These are phyloP conservation scores for Emericellopsis atlantica DNA, from an alignment of 2,329 filamentous ascomycete genomes.

Conservation along the genomic window DNA sequence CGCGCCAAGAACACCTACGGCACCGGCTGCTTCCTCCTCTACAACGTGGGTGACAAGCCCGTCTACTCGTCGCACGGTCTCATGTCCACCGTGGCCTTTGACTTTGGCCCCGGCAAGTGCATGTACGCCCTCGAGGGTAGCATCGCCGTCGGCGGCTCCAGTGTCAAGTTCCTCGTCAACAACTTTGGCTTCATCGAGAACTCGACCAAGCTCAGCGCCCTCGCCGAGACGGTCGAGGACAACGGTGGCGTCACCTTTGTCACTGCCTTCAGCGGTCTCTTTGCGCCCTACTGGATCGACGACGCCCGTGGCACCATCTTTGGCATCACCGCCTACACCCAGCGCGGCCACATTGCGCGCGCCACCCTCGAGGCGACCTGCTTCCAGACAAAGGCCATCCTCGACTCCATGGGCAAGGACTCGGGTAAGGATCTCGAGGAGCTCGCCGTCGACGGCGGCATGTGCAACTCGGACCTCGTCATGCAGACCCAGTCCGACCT, in stretches of 20 bases:
- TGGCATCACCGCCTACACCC: conserved; percentile 65
- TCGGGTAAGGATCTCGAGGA: conserved; percentile 59
- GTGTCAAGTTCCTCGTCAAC: conserved; percentile 55
- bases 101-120: conserved; percentile 54
- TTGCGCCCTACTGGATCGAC: conserved; percentile 78
- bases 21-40: conserved; percentile 73
- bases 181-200: conserved; percentile 42
- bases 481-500: conserved; percentile 75
- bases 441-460: conserved; percentile 73
- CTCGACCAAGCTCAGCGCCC: conserved; percentile 28
- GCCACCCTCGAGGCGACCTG: conserved; percentile 73
- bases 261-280: conserved; percentile 69
- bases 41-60: conserved; percentile 69
- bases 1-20: conserved; percentile 79
- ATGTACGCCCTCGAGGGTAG: conserved; percentile 69
- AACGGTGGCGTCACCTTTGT: conserved; percentile 69
- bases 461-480: conserved; percentile 68
- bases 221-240: conserved; percentile 42
- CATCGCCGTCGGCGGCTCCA: conserved; percentile 65
- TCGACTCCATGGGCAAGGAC: conserved; percentile 72
- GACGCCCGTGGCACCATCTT: conserved; percentile 72
- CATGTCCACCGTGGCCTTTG: conserved; percentile 64
- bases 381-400: conserved; percentile 73
- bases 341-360: conserved; percentile 65
- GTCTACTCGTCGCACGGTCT: conserved; percentile 69